Conservation (phyloP, 2,329 filamentous ascomycete genomes). For the Exophiala spinifera region DNA sequence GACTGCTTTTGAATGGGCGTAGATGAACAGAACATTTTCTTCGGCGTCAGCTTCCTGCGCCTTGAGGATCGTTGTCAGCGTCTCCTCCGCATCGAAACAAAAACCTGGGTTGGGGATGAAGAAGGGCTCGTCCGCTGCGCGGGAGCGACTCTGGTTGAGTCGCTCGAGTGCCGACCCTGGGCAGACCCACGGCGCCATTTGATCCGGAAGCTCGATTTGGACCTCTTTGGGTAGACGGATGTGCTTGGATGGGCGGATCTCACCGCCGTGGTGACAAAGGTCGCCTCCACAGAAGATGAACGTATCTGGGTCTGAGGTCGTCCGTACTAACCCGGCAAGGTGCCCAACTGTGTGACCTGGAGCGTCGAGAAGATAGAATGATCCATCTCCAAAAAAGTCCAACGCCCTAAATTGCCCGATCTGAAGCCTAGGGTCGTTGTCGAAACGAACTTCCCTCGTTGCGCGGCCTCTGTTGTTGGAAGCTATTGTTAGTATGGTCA, state of each 20-base stretch:
- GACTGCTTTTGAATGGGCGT: slow-evolving; percentile 31
- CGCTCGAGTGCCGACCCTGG: neutral
- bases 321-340: slow-evolving; percentile 48
- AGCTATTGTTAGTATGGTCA: too few relatives aligned
- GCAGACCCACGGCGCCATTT: too few relatives aligned
- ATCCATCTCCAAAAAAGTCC: slow-evolving; percentile 43
- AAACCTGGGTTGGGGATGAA: slow-evolving; percentile 3
- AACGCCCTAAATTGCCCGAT: slow-evolving; percentile 38
- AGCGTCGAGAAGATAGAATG: slow-evolving; percentile 43
- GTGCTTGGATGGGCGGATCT: slow-evolving; percentile 31
- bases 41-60: slow-evolving; percentile 24
- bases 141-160: too few relatives aligned
- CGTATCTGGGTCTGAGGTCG: slow-evolving; percentile 37
- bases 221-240: slow-evolving; percentile 29
- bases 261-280: slow-evolving; percentile 41
- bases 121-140: too few relatives aligned
- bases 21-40: slow-evolving; percentile 29
- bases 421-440: slow-evolving; percentile 23
- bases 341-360: slow-evolving; percentile 50
- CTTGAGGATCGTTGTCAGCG: slow-evolving; percentile 14
- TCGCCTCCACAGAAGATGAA: slow-evolving; percentile 46
- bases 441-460: slow-evolving; percentile 14
- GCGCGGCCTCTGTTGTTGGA: too few relatives aligned
- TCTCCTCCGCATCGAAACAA: slow-evolving; percentile 31
- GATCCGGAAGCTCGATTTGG: slow-evolving; percentile 1